Base-by-base conservation (phyloP, 441 rosid species). In the Pelargonium citronellum region DNA sequence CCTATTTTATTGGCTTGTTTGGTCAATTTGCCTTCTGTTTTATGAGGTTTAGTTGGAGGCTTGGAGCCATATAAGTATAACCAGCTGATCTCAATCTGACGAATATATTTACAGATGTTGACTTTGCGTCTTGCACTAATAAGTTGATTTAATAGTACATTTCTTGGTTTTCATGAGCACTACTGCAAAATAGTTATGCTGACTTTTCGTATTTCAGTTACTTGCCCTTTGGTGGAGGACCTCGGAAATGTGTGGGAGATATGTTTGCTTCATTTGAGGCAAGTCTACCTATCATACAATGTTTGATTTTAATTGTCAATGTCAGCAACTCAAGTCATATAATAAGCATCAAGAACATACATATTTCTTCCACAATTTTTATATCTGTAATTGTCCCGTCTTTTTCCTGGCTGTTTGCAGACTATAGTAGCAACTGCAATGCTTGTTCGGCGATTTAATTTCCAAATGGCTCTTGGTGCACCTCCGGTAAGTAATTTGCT, bases 221-320 rank as follows among this genome's bases (percentile, higher is more conserved):
- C 88, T 88, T 95, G 85, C 97, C 99, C 1, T 95, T 95, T 65
- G 99, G 99, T 62, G 99, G 99, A 73, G 97, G 99, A 77, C 99
- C 89, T 0, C 80, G 97, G 75, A 95, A 95, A 86, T 95, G 99
- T 60, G 82, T 95, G 7, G 99, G 99, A 8, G 99, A 95, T 80
- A 89, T 95, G 96, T 95, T 95, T 8, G 99, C 97, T 15, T 67
- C 97, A 0, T 95, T 87, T 73, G 99, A 95, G 99, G 99, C 89
- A 79, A 65, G 71, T 46, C 15, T 0, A 13, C 12, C 34, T 43
- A 46, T 46, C 11, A 43, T 57, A 5, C 1, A 44, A 17, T 44
- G 43, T 15, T 53, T 65, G 19, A 13, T 66, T 72, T 39, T 43
- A 43, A 43, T 5, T 46, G 8, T 12, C 51, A 46, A 46, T 2